phyloP scores from a whole-genome alignment of 208 protist species.

The Strigomonas culicis region DNA sequence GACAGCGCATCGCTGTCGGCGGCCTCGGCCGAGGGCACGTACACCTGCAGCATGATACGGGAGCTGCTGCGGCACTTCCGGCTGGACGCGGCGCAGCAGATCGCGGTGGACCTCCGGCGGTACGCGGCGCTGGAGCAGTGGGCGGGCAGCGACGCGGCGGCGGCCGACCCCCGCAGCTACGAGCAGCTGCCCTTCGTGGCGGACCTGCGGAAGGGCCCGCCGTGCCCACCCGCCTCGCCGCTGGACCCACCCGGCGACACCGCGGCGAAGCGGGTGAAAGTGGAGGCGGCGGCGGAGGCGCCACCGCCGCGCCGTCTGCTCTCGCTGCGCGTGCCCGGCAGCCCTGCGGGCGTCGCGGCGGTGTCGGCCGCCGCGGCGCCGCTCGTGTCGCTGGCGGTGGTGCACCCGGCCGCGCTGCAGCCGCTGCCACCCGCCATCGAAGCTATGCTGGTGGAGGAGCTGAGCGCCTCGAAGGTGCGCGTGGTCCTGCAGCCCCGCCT shows the following conservation, averaged over 20 bases:
- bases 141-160: conserved; percentile 2
- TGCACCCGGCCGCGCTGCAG: conserved; percentile 17
- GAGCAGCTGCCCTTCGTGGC: neutral
- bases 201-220: neutral
- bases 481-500: conserved; percentile 81
- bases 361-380: conserved; percentile 7
- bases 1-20: conserved; percentile 77
- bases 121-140: conserved; percentile 32
- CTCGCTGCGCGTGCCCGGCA: neutral
- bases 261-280: conserved; percentile 2
- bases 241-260: too few relatives aligned
- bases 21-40: conserved; percentile 81
- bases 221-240: too few relatives aligned
- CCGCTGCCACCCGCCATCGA: conserved; percentile 52
- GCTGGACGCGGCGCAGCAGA: conserved; percentile 38
- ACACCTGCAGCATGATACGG: conserved; percentile 80
- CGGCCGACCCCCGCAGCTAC: conserved; percentile 15
- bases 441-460: conserved; percentile 65
- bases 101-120: conserved; percentile 59
- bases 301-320: neutral
- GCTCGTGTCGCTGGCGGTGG: conserved; percentile 42
- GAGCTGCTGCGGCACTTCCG: conserved; percentile 74
- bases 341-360: neutral
- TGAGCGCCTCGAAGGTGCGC: conserved; percentile 53
- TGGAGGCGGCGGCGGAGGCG: conserved; percentile 5